Evolutionary conservation across 306 rosid species (phyloP), one percentile per base, ranked within the genome.

Genomic region (Castanea sativa): DNA sequence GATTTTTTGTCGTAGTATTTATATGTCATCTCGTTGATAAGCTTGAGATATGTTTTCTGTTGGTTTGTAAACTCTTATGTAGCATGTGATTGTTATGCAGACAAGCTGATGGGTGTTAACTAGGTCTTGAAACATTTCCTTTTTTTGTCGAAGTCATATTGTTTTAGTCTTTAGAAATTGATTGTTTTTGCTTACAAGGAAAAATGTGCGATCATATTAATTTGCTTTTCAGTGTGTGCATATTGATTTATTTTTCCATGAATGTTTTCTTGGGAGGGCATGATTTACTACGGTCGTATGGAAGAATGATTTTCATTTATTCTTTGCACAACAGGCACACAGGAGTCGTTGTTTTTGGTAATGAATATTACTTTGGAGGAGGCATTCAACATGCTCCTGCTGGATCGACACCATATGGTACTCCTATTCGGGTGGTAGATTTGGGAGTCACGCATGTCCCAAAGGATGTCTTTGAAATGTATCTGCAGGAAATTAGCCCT

Each of bases 301-400:
- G 45, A 41, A 41, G 45, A 41, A 7, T 19, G 33, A n/a, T 30
- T 8, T 29, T 51, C 3, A 14, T 38, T 0, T 67, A 5, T 3
- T 12, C 71, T 80, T 55, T 78, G 75, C 70, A 29, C 67, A 2
- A 19, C 83, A 95, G 99, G 99, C 99, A 95, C 74, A 95, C 99
- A 0, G 99, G 99, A 83, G 59, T 95, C 5, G 97, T 88, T 43
- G 98, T 96, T 73, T 96, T 91, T 83, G 97, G 94, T 25, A 85
- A 86, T 5, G 99, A 93, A 87, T 96, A 96, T 51, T 96, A 80
- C 86, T 96, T 93, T 87, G 99, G 99, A 51, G 99, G 97, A 27
- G 98, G 99, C 73, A 89, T 96, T 53, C 99, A 96, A 43, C 94
- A 88, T 38, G 80, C 75, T 73, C 79, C 87, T 13, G 91, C 94